Percentiles rank a stretch among this genome's conserved stretches.
Evolutionary conservation across 1,284 basidiomycete species (phyloP).

Genomic region (Papiliotrema terrestris): DNA sequence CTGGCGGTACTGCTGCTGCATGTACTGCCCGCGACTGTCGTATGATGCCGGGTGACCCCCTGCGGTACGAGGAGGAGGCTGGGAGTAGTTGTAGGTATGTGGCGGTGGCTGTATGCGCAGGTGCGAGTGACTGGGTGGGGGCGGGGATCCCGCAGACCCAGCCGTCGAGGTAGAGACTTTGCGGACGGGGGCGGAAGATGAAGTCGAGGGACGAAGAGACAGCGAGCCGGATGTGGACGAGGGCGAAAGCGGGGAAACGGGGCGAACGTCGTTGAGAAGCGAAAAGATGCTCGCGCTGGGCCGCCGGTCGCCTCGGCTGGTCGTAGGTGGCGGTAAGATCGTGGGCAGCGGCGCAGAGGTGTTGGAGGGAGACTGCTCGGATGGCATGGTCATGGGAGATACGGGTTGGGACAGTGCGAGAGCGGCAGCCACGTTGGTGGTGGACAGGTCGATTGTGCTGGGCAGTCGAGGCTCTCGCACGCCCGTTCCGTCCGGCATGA

Average conservation of each 20-base stretch:
- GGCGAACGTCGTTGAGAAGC: constrained; percentile 2
- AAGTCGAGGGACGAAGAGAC: too few relatives aligned
- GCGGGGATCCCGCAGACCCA: too few relatives aligned
- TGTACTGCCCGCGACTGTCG: neutral
- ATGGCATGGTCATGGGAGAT: neutral
- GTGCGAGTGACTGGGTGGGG: too few relatives aligned
- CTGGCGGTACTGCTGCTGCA: neutral
- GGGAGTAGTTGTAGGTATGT: neutral
- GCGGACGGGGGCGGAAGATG: too few relatives aligned
- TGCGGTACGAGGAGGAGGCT: neutral
- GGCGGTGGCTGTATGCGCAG: too few relatives aligned
- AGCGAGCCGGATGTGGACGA: too few relatives aligned
- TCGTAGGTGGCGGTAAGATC: neutral
- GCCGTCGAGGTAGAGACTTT: too few relatives aligned
- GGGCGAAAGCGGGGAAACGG: neutral
- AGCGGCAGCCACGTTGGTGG: neutral
- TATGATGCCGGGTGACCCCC: neutral
- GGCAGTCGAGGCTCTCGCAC: neutral
- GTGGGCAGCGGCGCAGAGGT: neutral
- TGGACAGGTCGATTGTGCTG: neutral
- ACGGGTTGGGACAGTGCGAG: neutral
- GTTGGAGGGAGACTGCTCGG: neutral
- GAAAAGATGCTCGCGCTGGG: constrained; percentile 5
- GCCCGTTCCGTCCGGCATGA: constrained; percentile 4
- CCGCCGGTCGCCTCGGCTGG: neutral